Evolutionary conservation across 345 rosid genomes (phyloP), one percentile per base, ranked within the genome.

Genomic region (Abelmoschus esculentus): DNA sequence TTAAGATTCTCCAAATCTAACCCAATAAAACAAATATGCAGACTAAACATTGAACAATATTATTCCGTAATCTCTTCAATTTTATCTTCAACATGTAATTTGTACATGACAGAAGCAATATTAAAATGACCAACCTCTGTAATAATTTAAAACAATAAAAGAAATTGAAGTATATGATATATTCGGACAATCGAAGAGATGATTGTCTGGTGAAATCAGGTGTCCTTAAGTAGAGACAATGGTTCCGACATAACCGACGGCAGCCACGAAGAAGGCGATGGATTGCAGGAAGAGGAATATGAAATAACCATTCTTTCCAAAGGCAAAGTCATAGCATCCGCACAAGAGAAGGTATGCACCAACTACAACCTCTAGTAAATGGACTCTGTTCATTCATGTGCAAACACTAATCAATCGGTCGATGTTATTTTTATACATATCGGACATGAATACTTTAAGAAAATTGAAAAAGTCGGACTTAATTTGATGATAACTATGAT

Each of bases 191-290:
- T 1, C 44, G 11, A 0, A 6, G 70, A 66, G 70, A 14, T 29
- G 56, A 42, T 19, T 61, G 14, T 59, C 6, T 2, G 13, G 5
- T 15, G 18, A 11, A 46, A 38, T 26, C 78, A 82, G 1, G 40
- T 36, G 40, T 36, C 6, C 7, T 44, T 84, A 74, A 49, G 70
- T 59, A 29, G 97, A 88, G 31, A 85, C 84, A 40, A 86, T 66
- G 32, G 87, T 90, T 72, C 98, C 98, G 6, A 87, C 82, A 56
- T 79, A 89, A 40, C 98, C 96, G 31, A 86, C 64, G 17, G 97
- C 97, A 9, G 87, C 86, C 3, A 93, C 64, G 63, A 89, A 87
- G 84, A 90, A 93, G 61, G 97, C 90, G 0, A 77, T 26, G 15
- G 97, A 83, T 80, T 93, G 98, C 1, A 82, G 80, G 56, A 77